These are phyloP conservation scores for Globisporangium viniferum DNA, from an alignment of 352 stramenopile genomes.

Conservation along the genomic window DNA sequence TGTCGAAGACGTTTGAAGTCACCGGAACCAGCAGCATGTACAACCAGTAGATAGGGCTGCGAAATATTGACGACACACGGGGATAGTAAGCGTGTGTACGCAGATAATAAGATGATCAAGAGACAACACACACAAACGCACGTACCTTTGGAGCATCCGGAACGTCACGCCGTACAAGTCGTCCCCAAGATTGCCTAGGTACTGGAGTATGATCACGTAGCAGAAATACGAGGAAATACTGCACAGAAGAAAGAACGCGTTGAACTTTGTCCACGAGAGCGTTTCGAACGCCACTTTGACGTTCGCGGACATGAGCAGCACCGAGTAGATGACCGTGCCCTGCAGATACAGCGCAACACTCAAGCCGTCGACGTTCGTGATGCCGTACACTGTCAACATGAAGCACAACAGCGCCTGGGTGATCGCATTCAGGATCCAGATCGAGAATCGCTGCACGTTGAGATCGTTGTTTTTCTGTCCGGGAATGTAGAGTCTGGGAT, in stretches of 20 bases:
- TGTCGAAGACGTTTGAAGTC: slow-evolving; percentile 56
- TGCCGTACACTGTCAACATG: slow-evolving; percentile 44
- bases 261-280: slow-evolving; percentile 75
- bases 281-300: slow-evolving; percentile 75
- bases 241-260: slow-evolving; percentile 48
- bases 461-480: slow-evolving; percentile 64
- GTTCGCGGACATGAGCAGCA: slow-evolving; percentile 74
- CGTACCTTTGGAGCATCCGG: slow-evolving; percentile 50
- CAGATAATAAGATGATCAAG: not conserved
- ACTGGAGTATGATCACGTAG: slow-evolving; percentile 62
- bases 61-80: not conserved
- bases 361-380: slow-evolving; percentile 31
- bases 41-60: slow-evolving; percentile 65
- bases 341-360: slow-evolving; percentile 54
- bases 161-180: slow-evolving; percentile 56
- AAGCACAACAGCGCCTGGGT: slow-evolving; percentile 66
- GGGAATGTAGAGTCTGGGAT: slow-evolving; percentile 56
- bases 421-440: slow-evolving; percentile 68
- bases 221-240: slow-evolving; percentile 60
- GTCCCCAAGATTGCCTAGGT: slow-evolving; percentile 40
- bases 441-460: slow-evolving; percentile 58
- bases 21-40: slow-evolving; percentile 62
- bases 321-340: slow-evolving; percentile 65
- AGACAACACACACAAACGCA: not conserved
- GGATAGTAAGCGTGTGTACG: too few species aligned